Base-by-base conservation (phyloP, 2,329 filamentous ascomycete genomes). In the Pseudonectria buxi region DNA sequence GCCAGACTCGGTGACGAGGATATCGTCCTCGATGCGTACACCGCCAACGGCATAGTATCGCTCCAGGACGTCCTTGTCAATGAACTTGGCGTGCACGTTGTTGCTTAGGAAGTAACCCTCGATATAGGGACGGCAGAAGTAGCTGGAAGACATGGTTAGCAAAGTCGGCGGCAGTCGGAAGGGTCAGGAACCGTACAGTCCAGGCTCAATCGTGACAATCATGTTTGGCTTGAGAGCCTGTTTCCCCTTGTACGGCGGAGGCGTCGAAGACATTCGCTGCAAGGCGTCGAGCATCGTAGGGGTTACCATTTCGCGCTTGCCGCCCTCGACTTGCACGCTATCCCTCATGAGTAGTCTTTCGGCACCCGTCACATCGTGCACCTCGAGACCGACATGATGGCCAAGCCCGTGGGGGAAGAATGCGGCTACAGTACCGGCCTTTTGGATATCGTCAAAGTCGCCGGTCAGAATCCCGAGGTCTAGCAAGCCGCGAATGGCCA, bases 11-110 rank as follows among this genome's bases (percentile, higher is more conserved):
- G 83, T 92, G 31, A 96, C 79, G 14, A 92, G 68, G 26, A 96
- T 74, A 57, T 90, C 86, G 55, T 96, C 88, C 64, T 98, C 92
- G 42, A 96, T 94, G 30, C 92, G 76, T 16, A 95, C 87, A 24
- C 92, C 92, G 12, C 90, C 92, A 1, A 96, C 81, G 16, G 64
- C 66, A 67, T 85, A 90, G 58, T 83, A 90, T 43, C 65, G 67
- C 41, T 80, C 76, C 32, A 92, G 62, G 5, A 81, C 71, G 5
- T 69, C 66, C 46, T 66, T 64, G 59, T 89, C 72, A 51, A 92
- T 81, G 49, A 75, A 84, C 39, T 70, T 68, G 26, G 69, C 66
- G 54, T 83, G 78, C 37, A 67, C 63, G 3, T 69, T 63, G 39
- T 75, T 69, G 33, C 72, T 67, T 49, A 83, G 68, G 54, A 85